Evolutionary conservation across 176 grass and related monocot genomes (phyloP), one percentile per base, ranked within the genome.

Genomic region (Chrysopogon serrulatus): DNA sequence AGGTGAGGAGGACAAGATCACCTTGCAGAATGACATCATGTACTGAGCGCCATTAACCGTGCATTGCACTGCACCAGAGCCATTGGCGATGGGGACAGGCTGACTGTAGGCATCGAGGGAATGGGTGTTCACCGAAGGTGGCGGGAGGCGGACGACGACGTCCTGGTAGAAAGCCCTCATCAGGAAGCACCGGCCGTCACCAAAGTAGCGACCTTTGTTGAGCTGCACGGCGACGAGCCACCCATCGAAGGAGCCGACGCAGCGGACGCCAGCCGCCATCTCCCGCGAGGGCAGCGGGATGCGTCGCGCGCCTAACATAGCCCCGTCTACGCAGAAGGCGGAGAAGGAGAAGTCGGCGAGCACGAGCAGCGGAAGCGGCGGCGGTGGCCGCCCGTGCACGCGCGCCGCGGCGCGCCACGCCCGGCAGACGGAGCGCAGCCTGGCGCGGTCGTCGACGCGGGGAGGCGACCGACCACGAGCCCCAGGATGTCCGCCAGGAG

Each of bases 21-120:
- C 81, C 74, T 88, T 88, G 67, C 66, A 35, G 74, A 88, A 88
- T 3, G 86, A 88, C 86, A 88, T 88, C 15, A 79, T 75, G 53
- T 88, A 88, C 16, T 72, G 74, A 0, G 74, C 44, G 7, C 43
- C 86, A 11, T 65, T 49, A 11, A 88, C 39, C 2, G 73, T 78
- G 32, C 80, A 88, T 41, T 83, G 41, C 54, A 88, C 65, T 10
- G 39, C 41, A 33, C 86, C 86, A 0, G 53, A 51, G 80, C 86
- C 86, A 21, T 70, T 78, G 73, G 82, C 37, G 51, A 88, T 88
- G 42, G 80, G 79, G 18, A 83, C 73, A 32, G 73, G 71, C 41
- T 33, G 51, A 10, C 51, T 71, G 73, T 51, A 63, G 41, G 42
- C 66, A 27, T 78, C 74, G 1, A 83, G 11, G 74, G 78, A 72